Percentiles rank a stretch among this genome's conserved stretches.
Conservation (phyloP, 495 filamentous ascomycete species). For the Neurospora cerealis region DNA sequence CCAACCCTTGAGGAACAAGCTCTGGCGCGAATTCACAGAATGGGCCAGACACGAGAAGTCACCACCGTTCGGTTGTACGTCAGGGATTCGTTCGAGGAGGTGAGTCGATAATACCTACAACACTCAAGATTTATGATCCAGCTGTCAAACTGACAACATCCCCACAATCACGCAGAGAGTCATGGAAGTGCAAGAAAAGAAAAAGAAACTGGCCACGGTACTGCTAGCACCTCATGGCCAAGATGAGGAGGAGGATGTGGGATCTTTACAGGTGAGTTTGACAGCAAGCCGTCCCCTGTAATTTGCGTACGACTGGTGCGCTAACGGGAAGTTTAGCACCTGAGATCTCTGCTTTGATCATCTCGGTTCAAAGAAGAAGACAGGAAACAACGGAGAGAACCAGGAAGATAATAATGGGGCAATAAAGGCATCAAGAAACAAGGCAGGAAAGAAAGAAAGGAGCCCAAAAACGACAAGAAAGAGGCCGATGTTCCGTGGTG, state of each 20-base stretch:
- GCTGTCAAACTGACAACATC: background rate
- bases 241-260: background rate
- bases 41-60: slow-evolving; percentile 29
- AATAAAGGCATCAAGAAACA: background rate
- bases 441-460: background rate
- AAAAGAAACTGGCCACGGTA: background rate
- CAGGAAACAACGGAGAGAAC: background rate
- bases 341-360: background rate
- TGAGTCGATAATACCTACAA: background rate
- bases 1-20: slow-evolving; percentile 35
- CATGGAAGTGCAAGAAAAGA: background rate
- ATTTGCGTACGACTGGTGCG: background rate
- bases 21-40: slow-evolving; percentile 26
- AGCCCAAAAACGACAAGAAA: background rate
- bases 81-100: slow-evolving; percentile 29
- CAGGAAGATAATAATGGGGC: background rate
- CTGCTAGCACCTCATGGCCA: background rate
- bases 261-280: background rate
- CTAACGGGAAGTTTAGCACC: background rate
- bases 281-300: background rate
- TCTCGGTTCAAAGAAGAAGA: background rate
- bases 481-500: background rate
- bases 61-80: slow-evolving; percentile 28
- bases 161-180: background rate
- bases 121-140: background rate